A percentile compares a stretch with the other conserved stretches of the same genome.
These are phyloP conservation scores for Dryadomyces quercivorus DNA, from an alignment of 2,329 filamentous ascomycete genomes.

Conservation along the genomic window DNA sequence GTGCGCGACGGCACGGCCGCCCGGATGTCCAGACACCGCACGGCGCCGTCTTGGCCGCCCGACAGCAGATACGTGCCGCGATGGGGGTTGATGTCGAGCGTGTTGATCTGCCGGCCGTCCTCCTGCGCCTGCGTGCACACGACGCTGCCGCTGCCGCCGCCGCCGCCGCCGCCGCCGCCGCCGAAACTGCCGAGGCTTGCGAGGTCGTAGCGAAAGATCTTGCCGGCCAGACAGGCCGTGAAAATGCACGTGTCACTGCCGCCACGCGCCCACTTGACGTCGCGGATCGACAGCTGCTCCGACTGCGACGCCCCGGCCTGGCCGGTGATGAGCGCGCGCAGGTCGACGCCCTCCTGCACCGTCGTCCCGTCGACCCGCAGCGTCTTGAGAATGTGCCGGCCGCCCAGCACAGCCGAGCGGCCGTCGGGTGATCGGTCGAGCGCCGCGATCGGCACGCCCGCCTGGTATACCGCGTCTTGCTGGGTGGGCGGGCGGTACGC, in stretches of 20 bases:
- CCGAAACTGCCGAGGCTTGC: slow-evolving; percentile 29
- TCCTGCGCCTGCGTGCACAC: slow-evolving; percentile 47
- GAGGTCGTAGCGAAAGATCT: slow-evolving; percentile 53
- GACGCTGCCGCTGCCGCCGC: slow-evolving; percentile 28
- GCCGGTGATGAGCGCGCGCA: slow-evolving; percentile 41
- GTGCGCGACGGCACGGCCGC: slow-evolving; percentile 33
- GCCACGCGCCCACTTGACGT: slow-evolving; percentile 42
- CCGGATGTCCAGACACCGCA: slow-evolving; percentile 48
- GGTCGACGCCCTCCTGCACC: slow-evolving; percentile 44
- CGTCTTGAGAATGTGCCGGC: slow-evolving; percentile 49
- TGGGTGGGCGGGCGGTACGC: slow-evolving; percentile 40
- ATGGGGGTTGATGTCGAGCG: slow-evolving; percentile 50
- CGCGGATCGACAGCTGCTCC: slow-evolving; percentile 52
- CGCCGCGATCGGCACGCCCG: slow-evolving; percentile 40
- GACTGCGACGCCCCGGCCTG: slow-evolving; percentile 30
- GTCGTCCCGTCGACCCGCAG: slow-evolving; percentile 40
- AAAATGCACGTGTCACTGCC: slow-evolving; percentile 40
- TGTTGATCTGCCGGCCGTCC: slow-evolving; percentile 51
- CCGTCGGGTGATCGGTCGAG: slow-evolving; percentile 48
- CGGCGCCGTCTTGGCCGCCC: slow-evolving; percentile 51
- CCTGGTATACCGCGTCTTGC: slow-evolving; percentile 41
- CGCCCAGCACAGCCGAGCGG: slow-evolving; percentile 42
- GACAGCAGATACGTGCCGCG: slow-evolving; percentile 44
- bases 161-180: slow-evolving; percentile 21
- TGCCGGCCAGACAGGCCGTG: slow-evolving; percentile 51